Percentiles rank a stretch among this genome's conserved stretches.
These are phyloP conservation scores for Penicillium olsonii DNA, from an alignment of 2,329 filamentous ascomycete species.

Conservation along the genomic window DNA sequence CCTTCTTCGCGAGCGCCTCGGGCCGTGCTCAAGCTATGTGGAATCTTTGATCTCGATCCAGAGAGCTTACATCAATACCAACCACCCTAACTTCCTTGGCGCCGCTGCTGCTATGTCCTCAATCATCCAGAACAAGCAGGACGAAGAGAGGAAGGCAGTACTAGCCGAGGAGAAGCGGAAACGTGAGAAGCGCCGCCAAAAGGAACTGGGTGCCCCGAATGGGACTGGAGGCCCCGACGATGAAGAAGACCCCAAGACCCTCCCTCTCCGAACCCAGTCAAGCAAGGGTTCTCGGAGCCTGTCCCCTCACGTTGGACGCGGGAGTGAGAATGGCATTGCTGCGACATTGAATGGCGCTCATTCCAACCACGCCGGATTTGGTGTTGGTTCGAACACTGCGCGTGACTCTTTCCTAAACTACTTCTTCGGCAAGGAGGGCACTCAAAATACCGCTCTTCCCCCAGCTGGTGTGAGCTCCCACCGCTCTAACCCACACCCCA, in stretches of 20 bases:
- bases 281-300: slow-evolving; percentile 70
- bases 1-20: slow-evolving; percentile 85
- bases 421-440: slow-evolving; percentile 92
- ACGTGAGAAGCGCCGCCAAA: slow-evolving; percentile 77
- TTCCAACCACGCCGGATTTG: slow-evolving; percentile 62
- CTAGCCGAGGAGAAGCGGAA: slow-evolving; percentile 83
- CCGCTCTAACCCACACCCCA: slow-evolving; percentile 75
- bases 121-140: slow-evolving; percentile 91
- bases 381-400: slow-evolving; percentile 63
- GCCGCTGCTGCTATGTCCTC: slow-evolving; percentile 97
- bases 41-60: slow-evolving; percentile 97
- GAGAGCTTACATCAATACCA: slow-evolving; percentile 98
- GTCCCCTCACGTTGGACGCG: slow-evolving; percentile 72
- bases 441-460: slow-evolving; percentile 48
- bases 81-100: slow-evolving; percentile 97
- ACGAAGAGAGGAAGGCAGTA: slow-evolving; percentile 80
- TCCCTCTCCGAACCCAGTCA: slow-evolving; percentile 63
- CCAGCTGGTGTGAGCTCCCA: slow-evolving; percentile 42
- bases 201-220: slow-evolving; percentile 77
- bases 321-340: slow-evolving; percentile 65
- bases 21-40: slow-evolving; percentile 85
- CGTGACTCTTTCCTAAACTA: slow-evolving; percentile 96
- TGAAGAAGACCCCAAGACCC: slow-evolving; percentile 60
- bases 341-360: slow-evolving; percentile 68
- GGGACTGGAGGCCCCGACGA: slow-evolving; percentile 64